These are phyloP conservation scores for Lachnum nothofagi DNA, from an alignment of 2,329 filamentous ascomycete genomes.

Conservation along the genomic window DNA sequence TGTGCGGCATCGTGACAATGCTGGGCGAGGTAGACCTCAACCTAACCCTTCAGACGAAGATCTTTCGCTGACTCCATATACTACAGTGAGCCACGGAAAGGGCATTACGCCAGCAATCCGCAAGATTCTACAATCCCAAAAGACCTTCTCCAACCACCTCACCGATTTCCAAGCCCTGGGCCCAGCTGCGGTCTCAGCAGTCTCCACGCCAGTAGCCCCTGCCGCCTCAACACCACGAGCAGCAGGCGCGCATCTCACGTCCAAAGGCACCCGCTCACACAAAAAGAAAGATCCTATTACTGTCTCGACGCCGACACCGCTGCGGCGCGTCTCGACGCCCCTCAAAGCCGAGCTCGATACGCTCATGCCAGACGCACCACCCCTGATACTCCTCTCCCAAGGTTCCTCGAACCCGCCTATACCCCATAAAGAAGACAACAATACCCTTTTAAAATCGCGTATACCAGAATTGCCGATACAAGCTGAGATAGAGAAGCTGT, in stretches of 20 bases:
- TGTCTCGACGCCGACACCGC: conserved; percentile 11
- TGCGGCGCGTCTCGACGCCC: conserved; percentile 19
- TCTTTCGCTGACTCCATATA: no score
- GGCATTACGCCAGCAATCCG: conserved; percentile 50
- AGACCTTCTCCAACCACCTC: conserved; percentile 78
- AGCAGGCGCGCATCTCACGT: conserved; percentile 18
- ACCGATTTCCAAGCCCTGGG: conserved; percentile 67
- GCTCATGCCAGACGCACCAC: conserved; percentile 38
- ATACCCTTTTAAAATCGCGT: conserved; percentile 54
- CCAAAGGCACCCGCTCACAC: conserved; percentile 26
- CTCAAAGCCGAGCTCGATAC: conserved; percentile 32
- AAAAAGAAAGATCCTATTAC: conserved; percentile 28
- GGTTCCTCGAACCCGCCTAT: conserved; percentile 12
- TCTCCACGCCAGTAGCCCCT: conserved; percentile 29
- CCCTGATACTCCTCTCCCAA: conserved; percentile 10
- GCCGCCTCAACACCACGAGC: conserved; percentile 14
- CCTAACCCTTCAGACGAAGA: no score
- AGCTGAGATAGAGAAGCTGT: conserved; percentile 58
- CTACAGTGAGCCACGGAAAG: conserved; percentile 30
- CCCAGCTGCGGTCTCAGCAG: conserved; percentile 36
- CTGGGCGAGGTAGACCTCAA: conserved; percentile 34
- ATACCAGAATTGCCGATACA: conserved; percentile 55
- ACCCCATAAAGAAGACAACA: conserved; percentile 45
- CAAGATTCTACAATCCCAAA: conserved; percentile 73
- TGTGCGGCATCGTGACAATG: conserved; percentile 45